Evolutionary conservation across 495 filamentous ascomycete genomes (phyloP), one percentile per base, ranked within the genome.

Genomic region (Hyaloscypha hepaticicola): DNA sequence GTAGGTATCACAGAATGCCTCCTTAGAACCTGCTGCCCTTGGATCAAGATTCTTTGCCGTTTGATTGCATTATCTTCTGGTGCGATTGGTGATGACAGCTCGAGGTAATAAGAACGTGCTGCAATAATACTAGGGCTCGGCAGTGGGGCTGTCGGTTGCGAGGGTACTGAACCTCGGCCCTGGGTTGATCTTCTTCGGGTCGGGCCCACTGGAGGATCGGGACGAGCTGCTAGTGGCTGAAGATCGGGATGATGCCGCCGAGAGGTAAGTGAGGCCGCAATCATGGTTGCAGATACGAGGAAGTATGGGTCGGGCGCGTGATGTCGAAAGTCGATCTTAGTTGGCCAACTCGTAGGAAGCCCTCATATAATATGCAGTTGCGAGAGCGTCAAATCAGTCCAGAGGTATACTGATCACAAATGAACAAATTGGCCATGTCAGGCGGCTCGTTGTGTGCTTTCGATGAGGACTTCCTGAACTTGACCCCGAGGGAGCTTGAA

Each of bases 1-100:
- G 52, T 48, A 38, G 60, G 12, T 2, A 65, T 19, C n/a, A 24
- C 56, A 16, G 69, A 72, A 58, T 68, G 64, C 45, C 66, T 63
- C 31, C 66, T 55, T 56, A 57, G 66, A 24, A 68, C 51, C 25
- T 38, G 28, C 0, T 66, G 55, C n/a, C 9, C 60, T 61, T 71
- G 66, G 58, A 66, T 25, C 61, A 66, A 63, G 60, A 63, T 71
- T 66, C 60, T 56, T 29, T 63, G 62, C 55, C 62, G 33, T 45
- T 63, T 53, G 7, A 50, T 41, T 27, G 56, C 62, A 50, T 56
- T 45, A 12, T 38, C 5, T 1, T 48, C 24, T 24, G 56, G 31
- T 21, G 38, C 56, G 49, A 53, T 62, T 49, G 69, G 57, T 61
- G 60, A 33, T 50, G 51, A 21, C n/a, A 51, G 51, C 29, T 70